A percentile compares a stretch with the other conserved stretches of the same genome.
Evolutionary conservation across 306 rosid genomes (phyloP).

Genomic region (Hippophae rhamnoides): DNA sequence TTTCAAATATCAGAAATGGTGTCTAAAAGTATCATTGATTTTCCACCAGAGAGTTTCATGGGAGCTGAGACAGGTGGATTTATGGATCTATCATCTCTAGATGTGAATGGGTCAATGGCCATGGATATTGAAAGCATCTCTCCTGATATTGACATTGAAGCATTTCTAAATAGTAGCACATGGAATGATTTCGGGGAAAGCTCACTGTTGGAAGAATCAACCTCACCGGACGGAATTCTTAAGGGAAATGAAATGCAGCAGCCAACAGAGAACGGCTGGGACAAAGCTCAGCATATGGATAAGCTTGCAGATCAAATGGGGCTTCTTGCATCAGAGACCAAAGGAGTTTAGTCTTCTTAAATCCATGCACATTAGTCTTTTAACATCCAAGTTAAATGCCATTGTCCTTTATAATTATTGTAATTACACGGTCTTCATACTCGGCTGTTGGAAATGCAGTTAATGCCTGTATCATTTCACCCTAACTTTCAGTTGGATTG

Average conservation of each 20-base stretch:
- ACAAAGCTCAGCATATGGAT: slow-evolving; percentile 53
- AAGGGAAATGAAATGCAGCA: slow-evolving; percentile 35
- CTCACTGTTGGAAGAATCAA: slow-evolving; percentile 39
- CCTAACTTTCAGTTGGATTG: slow-evolving; percentile 15
- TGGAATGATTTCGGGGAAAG: slow-evolving; percentile 57
- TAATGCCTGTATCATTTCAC: slow-evolving; percentile 15
- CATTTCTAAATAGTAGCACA: slow-evolving; percentile 45
- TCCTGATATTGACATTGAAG: slow-evolving; percentile 62
- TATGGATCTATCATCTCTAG: slow-evolving; percentile 40
- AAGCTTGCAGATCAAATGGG: slow-evolving; percentile 84
- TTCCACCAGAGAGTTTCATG: slow-evolving; percentile 38
- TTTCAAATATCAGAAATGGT: slow-evolving; percentile 30
- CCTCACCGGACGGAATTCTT: slow-evolving; percentile 26
- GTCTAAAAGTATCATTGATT: slow-evolving; percentile 35
- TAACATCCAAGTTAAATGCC: slow-evolving; percentile 22
- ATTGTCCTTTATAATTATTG: slow-evolving; percentile 8
- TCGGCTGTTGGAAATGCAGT: slow-evolving; percentile 19
- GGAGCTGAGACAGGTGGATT: slow-evolving; percentile 38
- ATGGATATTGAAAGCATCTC: slow-evolving; percentile 46
- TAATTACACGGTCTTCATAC: slow-evolving; percentile 12
- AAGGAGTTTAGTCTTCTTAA: slow-evolving; percentile 32
- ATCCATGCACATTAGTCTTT: slow-evolving; percentile 34
- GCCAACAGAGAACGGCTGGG: slow-evolving; percentile 59
- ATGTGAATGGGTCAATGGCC: slow-evolving; percentile 34
- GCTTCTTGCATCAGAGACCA: slow-evolving; percentile 59